These are phyloP conservation scores for Melastoma candidum DNA, from an alignment of 441 rosid genomes.

Conservation along the genomic window DNA sequence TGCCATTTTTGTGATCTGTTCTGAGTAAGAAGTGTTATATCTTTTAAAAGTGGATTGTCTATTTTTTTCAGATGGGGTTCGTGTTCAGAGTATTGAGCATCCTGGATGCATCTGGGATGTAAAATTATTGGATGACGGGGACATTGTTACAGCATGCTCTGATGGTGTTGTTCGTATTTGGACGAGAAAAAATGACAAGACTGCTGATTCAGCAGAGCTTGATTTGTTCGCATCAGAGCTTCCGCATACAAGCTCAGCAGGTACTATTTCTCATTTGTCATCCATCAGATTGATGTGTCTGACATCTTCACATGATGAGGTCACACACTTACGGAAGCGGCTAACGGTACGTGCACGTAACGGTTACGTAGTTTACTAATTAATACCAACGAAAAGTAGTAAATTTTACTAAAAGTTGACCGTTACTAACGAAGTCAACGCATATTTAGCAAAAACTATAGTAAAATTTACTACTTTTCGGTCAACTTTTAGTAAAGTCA, in stretches of 20 bases:
- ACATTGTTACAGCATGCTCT: constrained; percentile 91
- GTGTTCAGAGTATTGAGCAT: constrained; percentile 92
- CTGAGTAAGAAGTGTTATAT: background rate
- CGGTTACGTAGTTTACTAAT: too few species aligned
- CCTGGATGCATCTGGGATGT: constrained; percentile 99
- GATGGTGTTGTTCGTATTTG: constrained; percentile 84
- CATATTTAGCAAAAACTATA: too few species aligned
- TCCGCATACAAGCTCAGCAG: constrained; percentile 77
- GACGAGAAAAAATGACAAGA: constrained; percentile 53
- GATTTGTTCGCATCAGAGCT: constrained; percentile 62
- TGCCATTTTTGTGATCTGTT: too few species aligned
- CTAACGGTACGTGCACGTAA: too few species aligned
- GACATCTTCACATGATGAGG: too few species aligned
- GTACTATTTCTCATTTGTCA: constrained; percentile 26
- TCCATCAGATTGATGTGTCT: background rate
- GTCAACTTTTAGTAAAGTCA: too few species aligned
- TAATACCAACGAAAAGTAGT: too few species aligned
- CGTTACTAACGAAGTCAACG: too few species aligned
- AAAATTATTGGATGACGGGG: constrained; percentile 87
- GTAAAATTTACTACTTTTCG: too few species aligned
- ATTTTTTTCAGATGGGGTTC: constrained; percentile 70
- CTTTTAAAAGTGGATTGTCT: background rate
- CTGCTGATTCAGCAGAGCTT: constrained; percentile 59
- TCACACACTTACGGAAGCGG: too few species aligned
- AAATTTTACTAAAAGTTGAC: too few species aligned